Conservation (phyloP, 768 basidiomycete genomes). For the Amanita phalloides region DNA sequence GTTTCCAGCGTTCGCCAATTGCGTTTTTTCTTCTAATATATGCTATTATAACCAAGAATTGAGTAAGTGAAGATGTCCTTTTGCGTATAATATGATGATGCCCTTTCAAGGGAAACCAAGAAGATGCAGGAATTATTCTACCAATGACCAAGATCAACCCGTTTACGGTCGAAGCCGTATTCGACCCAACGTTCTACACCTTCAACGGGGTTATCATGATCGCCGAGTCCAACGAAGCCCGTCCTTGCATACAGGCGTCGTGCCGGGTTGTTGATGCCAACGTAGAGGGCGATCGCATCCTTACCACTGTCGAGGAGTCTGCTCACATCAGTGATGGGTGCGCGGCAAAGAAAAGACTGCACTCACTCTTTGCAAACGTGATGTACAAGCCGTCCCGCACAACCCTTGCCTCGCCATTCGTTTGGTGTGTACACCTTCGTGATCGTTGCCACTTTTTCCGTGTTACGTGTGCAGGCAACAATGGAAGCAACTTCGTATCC, state of each 20-base stretch:
- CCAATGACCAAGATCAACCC: conserved; percentile 57
- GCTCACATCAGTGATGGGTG: conserved; percentile 8
- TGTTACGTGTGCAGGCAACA: conserved; percentile 58
- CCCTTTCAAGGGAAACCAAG: background rate
- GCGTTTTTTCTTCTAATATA: too few species aligned
- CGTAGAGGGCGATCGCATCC: conserved; percentile 50
- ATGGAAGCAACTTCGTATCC: conserved; percentile 45
- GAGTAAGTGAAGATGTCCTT: background rate
- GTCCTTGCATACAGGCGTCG: conserved; percentile 49
- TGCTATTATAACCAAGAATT: too few species aligned
- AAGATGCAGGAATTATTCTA: conserved; percentile 17
- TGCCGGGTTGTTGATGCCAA: conserved; percentile 45
- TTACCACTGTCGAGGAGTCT: conserved; percentile 20
- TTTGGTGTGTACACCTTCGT: conserved; percentile 64
- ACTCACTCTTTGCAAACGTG: conserved; percentile 46
- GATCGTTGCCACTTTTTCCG: conserved; percentile 44
- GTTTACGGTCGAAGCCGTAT: conserved; percentile 42
- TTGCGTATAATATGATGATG: too few species aligned
- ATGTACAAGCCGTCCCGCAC: conserved; percentile 52
- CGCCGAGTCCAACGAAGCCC: conserved; percentile 51
- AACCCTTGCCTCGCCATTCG: conserved; percentile 38
- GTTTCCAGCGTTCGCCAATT: too few species aligned
- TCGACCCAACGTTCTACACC: conserved; percentile 46
- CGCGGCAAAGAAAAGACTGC: background rate
- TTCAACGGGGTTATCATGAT: conserved; percentile 18